Evolutionary conservation across 805 yeast species (phyloP), one percentile per base, ranked within the genome.

Genomic region (Jamesozyma gamospora): DNA sequence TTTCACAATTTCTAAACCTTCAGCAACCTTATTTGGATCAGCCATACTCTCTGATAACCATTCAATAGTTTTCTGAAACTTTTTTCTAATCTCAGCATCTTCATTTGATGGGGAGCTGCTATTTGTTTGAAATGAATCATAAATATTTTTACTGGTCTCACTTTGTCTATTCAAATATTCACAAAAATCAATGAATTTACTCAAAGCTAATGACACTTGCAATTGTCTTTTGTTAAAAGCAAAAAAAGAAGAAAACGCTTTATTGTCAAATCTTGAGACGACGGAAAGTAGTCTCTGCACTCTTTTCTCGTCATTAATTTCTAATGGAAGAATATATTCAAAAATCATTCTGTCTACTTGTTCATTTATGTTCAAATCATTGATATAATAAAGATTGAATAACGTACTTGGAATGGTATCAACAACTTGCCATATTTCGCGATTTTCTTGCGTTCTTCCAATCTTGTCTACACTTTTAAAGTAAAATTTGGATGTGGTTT

Each of bases 221-320:
- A 70, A 68, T 53, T 86, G 95, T 36, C 95, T 69, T 49, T 69
- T 73, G 37, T 74, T 70, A 28, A 84, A 72, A 0, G 95, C 90
- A 42, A 67, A 60, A 48, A 86, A 80, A 0, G 94, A 74, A 18
- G 72, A 66, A 44, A 68, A 67, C 0, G 88, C 72, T 45, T 75
- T 78, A 1, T 69, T 69, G 37, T 77, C 73, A 19, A 87, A 64
- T 28, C 56, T 60, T 1, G 62, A 49, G 37, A 74, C 60, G 1
- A 83, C 65, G 2, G 56, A 58, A 34, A 82, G 54, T 2, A 83
- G 46, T 37, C 92, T 64, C 7, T 61, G 53, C 0, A 77, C 78
- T 41, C 94, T 65, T 27, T 51, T 60, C 1, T 52, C 46, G 4
- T 69, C 56, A 43, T 71, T 68, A 3, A 58, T 47, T 15, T 74